phyloP scores from a whole-genome alignment of 2,329 filamentous ascomycete genomes.

The Stagonosporopsis chrysanthemi region DNA sequence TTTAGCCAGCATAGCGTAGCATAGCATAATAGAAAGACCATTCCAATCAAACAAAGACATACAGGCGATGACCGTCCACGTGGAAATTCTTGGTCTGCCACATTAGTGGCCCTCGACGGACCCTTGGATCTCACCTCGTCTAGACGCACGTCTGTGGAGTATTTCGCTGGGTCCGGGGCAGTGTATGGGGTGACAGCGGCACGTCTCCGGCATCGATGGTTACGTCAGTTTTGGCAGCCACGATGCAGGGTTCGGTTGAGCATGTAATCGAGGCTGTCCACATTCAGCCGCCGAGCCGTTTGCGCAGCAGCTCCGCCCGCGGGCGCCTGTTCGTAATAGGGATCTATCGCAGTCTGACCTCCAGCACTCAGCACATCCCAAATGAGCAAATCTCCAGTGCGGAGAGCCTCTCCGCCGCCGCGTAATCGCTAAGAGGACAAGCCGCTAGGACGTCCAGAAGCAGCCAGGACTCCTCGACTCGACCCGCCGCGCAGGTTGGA shows the following conservation, averaged over 20 bases:
- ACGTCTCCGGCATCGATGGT: neutral
- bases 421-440: conserved; percentile 31
- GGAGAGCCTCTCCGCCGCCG: conserved; percentile 18
- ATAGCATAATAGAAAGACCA: conserved; percentile 11
- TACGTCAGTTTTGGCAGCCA: conserved; percentile 12
- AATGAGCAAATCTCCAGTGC: conserved; percentile 10
- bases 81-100: conserved; percentile 8
- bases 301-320: conserved; percentile 10
- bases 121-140: neutral
- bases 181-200: conserved; percentile 10
- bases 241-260: conserved; percentile 9
- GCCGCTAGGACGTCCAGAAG: conserved; percentile 27
- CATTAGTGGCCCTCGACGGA: neutral
- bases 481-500: conserved; percentile 10
- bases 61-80: neutral
- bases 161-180: neutral
- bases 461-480: conserved; percentile 20
- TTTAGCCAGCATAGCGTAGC: conserved; percentile 20
- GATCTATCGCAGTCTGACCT: conserved; percentile 1
- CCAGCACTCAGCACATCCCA: neutral
- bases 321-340: conserved; percentile 1
- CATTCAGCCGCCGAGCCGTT: conserved; percentile 15
- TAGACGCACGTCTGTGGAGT: conserved; percentile 17
- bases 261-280: conserved; percentile 15
- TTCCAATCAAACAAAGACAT: neutral